These are phyloP conservation scores for Solanum lignicaule DNA, from an alignment of 257 asterid genomes.

Conservation along the genomic window DNA sequence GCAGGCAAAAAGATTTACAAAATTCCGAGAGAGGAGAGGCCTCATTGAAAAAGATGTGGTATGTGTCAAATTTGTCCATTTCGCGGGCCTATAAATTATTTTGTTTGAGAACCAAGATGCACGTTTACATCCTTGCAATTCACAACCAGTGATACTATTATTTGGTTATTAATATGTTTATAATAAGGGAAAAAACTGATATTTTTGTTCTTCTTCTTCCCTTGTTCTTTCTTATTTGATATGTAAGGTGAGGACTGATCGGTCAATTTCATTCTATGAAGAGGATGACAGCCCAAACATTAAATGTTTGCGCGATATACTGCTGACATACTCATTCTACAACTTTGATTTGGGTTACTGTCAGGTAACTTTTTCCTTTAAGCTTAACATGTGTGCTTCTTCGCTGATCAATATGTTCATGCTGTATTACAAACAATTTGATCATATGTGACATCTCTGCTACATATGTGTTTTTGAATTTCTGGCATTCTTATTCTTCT, in stretches of 20 bases:
- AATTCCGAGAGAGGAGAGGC: constrained; percentile 97
- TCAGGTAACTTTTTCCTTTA: constrained; percentile 45
- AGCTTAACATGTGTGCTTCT: neutral
- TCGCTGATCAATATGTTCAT: neutral
- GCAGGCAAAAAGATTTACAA: constrained; percentile 89
- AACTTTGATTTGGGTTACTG: constrained; percentile 99
- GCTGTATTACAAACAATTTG: neutral
- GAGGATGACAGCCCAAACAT: constrained; percentile 96
- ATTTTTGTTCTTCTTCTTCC: neutral
- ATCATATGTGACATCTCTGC: neutral
- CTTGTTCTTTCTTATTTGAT: neutral
- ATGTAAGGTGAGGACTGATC: constrained; percentile 92
- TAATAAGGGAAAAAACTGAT: neutral
- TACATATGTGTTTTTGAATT: neutral
- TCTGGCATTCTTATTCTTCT: neutral
- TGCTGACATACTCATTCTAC: constrained; percentile 92
- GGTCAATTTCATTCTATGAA: constrained; percentile 73
- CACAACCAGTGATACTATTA: neutral
- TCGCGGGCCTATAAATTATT: neutral
- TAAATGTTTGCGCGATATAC: constrained; percentile 70
- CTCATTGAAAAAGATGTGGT: constrained; percentile 99
- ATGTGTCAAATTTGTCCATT: constrained; percentile 8
- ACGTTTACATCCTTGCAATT: neutral
- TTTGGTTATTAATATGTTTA: neutral
- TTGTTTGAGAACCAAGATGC: neutral